Conservation (phyloP, 2,329 filamentous ascomycete genomes). For the Aspergillus tamarii region DNA sequence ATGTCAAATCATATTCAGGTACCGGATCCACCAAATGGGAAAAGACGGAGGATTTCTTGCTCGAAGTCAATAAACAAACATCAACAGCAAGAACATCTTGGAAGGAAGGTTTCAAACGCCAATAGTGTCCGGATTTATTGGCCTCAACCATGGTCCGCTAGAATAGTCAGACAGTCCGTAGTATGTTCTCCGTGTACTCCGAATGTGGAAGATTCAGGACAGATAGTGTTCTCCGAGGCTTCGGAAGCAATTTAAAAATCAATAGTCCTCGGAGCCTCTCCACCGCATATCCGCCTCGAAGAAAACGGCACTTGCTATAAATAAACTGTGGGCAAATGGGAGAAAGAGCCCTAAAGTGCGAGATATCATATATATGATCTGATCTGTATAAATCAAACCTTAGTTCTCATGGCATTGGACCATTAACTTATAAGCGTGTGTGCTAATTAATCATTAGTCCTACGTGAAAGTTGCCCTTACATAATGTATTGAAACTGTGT, state of each 20-base stretch:
- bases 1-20: not conserved
- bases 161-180: not conserved
- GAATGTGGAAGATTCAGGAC: not conserved
- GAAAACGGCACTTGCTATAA: not conserved
- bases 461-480: not conserved
- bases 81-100: not conserved
- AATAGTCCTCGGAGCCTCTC: not conserved
- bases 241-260: not conserved
- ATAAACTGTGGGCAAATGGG: not conserved
- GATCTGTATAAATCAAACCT: slow-evolving; percentile 1
- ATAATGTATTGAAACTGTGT: not conserved
- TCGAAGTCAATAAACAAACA: not conserved
- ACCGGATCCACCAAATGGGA: not conserved
- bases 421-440: not conserved
- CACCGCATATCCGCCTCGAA: not conserved
- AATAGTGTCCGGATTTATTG: not conserved
- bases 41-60: not conserved
- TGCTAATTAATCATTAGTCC: not conserved
- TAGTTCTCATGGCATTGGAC: not conserved
- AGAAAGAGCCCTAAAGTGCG: not conserved
- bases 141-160: not conserved
- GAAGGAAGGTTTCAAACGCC: not conserved
- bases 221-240: not conserved
- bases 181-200: too few relatives aligned
- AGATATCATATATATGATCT: not conserved